Evolutionary conservation across 805 yeast species (phyloP), one percentile per base, ranked within the genome.

Genomic region (Monosporozyma aquatica): DNA sequence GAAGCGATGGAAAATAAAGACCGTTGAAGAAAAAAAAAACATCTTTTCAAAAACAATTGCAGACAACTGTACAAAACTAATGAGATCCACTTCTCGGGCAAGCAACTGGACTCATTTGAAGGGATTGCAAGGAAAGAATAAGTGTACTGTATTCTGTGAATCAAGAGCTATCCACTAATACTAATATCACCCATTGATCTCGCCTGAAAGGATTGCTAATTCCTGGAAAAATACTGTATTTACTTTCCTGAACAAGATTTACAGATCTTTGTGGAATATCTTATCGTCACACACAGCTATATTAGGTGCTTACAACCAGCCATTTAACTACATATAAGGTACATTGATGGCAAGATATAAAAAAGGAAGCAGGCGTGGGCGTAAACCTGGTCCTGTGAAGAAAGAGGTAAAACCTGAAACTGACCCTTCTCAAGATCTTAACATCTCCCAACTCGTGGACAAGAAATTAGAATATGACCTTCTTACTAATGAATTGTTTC

Each of bases 401-500:
- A 37, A 25, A 26, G 32, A 25, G 11, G 11, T 18, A 5, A 36
- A 24, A 15, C 3, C 22, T 14, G 21, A 24, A 6, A 36, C 4
- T 17, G 29, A 36, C 8, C 4, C 13, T 17, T 14, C 6, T 8
- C 9, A 15, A 25, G 24, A 37, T 21, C 18, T n/a, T 5, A 17
- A 17, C 4, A 9, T 26, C 3, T 61, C 66, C 20, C 60, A 58
- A 35, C 49, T 77, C 44, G 71, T 74, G 1, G 65, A 70, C 5
- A 47, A 76, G 42, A 58, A 70, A 28, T 59, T 71, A 13, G 62
- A 69, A 29, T 75, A 74, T 55, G 74, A 73, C 40, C 41, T 72
- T 5, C 57, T 74, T 21, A 65, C 75, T 0, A 75, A 77, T 47
- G 87, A 82, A 53, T 61, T 82, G 15, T 81, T 76, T 51, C 86